phyloP scores from a whole-genome alignment of 306 rosid species.

The Citrullus colocynthis region DNA sequence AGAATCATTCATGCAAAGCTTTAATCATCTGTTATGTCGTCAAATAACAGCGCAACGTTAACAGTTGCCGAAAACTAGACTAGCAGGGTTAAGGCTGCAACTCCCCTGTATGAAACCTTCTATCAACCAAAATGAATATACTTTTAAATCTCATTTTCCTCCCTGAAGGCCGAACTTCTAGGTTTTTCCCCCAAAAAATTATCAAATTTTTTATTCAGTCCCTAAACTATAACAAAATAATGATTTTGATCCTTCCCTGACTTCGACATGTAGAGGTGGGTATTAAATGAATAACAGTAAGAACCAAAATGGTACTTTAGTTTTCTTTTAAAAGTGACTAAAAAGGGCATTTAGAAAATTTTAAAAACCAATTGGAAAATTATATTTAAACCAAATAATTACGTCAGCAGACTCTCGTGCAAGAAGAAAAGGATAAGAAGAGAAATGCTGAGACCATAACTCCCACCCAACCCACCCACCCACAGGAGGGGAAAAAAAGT shows the following conservation, averaged over 20 bases:
- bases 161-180: neutral
- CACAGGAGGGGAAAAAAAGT: neutral
- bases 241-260: neutral
- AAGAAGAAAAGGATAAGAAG: neutral
- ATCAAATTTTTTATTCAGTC: neutral
- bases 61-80: neutral
- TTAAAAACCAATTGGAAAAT: neutral
- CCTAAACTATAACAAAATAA: neutral
- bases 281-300: neutral
- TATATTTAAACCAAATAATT: neutral
- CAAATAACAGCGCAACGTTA: neutral
- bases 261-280: neutral
- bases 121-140: neutral
- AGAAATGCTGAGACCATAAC: too few relatives aligned
- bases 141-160: neutral
- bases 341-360: neutral
- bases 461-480: too few relatives aligned
- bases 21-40: neutral
- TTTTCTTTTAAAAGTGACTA: neutral
- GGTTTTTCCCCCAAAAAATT: neutral
- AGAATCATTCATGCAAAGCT: neutral
- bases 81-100: neutral
- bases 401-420: neutral
- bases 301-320: neutral
- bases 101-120: neutral